phyloP scores from a whole-genome alignment of 1,284 basidiomycete species.

The Ganoderma boninense region DNA sequence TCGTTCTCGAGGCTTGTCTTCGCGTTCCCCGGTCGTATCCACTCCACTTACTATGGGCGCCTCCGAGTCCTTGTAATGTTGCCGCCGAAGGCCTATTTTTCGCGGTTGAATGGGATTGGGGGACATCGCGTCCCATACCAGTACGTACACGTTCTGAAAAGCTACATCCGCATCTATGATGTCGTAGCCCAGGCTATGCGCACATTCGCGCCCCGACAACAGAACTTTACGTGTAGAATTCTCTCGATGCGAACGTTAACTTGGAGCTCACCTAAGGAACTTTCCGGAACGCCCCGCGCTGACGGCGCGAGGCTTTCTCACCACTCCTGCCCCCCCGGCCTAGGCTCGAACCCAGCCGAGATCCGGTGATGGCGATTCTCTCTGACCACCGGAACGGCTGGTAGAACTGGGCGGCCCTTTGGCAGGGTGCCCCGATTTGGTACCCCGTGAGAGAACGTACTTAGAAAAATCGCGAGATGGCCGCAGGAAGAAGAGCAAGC shows the following conservation, averaged over 20 bases:
- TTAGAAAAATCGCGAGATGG: too few species aligned
- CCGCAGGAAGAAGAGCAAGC: too few species aligned
- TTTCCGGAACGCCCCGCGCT: background rate
- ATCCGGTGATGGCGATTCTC: too few species aligned
- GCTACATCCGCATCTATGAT: background rate
- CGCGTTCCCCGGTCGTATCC: background rate
- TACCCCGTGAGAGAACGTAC: too few species aligned
- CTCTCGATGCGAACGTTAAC: too few species aligned
- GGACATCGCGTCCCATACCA: background rate
- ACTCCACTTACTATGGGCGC: background rate
- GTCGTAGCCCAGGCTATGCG: background rate
- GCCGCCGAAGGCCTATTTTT: background rate
- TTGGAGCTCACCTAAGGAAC: background rate
- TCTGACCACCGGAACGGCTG: too few species aligned
- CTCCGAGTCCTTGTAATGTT: background rate
- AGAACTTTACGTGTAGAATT: background rate
- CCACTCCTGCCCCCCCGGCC: too few species aligned
- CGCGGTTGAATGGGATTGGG: background rate
- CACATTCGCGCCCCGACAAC: background rate
- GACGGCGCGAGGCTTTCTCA: constrained; percentile 10
- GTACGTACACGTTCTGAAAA: background rate
- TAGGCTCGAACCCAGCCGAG: too few species aligned
- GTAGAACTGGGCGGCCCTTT: too few species aligned
- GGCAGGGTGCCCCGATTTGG: too few species aligned
- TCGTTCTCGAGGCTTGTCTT: constrained; percentile 2